Conservation (phyloP, 2,329 filamentous ascomycete genomes). For the Neopestalotiopsis rosae region DNA sequence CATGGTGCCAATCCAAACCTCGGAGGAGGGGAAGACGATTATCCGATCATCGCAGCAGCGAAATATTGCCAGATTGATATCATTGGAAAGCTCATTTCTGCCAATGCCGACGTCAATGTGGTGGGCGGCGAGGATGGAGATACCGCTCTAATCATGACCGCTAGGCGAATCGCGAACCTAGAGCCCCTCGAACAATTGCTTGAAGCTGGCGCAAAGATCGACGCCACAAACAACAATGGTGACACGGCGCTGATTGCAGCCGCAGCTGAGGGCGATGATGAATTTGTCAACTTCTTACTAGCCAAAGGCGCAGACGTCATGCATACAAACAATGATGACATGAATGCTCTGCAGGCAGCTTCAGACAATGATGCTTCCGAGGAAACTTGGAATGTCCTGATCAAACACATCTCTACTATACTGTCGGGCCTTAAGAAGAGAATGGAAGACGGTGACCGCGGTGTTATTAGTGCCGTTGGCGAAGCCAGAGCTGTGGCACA, state of each 20-base stretch:
- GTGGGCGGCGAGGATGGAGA: constrained; percentile 39
- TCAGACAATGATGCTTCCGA: constrained; percentile 26
- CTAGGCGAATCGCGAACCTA: constrained; percentile 18
- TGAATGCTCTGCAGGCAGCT: constrained; percentile 39
- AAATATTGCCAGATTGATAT: constrained; percentile 40
- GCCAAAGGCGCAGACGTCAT: constrained; percentile 42
- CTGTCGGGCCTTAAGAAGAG: constrained; percentile 35
- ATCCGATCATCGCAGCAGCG: constrained; percentile 44
- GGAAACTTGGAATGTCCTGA: constrained; percentile 35
- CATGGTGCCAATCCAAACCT: constrained; percentile 43
- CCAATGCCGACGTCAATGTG: constrained; percentile 41
- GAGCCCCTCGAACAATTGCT: constrained; percentile 37
- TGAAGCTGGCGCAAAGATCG: constrained; percentile 43
- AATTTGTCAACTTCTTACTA: constrained; percentile 40
- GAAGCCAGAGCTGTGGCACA: constrained; percentile 1
- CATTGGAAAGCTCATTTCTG: constrained; percentile 39
- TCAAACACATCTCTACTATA: constrained; percentile 36
- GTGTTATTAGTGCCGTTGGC: constrained; percentile 29
- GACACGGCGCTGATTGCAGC: constrained; percentile 46
- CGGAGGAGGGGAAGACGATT: constrained; percentile 38
- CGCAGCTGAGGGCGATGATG: constrained; percentile 37
- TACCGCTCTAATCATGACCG: constrained; percentile 44
- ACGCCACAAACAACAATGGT: constrained; percentile 38
- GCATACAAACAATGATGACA: constrained; percentile 33
- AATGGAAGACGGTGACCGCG: constrained; percentile 35